These are phyloP conservation scores for Yarrowia osloensis DNA, from an alignment of 805 yeast genomes.

Conservation along the genomic window DNA sequence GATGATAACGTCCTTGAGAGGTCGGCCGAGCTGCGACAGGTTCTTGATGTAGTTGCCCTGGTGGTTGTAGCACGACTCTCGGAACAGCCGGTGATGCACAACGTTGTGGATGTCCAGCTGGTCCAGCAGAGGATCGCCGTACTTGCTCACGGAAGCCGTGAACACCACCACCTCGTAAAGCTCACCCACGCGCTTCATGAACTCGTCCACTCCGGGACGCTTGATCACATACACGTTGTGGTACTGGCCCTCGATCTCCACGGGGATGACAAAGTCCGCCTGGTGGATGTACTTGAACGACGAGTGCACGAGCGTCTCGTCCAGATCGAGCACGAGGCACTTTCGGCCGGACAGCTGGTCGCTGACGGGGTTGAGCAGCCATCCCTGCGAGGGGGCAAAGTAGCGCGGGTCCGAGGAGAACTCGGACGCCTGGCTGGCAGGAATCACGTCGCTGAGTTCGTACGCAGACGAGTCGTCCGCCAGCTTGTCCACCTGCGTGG, in stretches of 20 bases:
- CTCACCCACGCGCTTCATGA: slow-evolving; percentile 77
- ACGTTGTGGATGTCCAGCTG: slow-evolving; percentile 74
- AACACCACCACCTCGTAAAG: slow-evolving; percentile 93
- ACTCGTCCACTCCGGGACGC: slow-evolving; percentile 97
- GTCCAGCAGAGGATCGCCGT: slow-evolving; percentile 93
- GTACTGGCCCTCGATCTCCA: slow-evolving; percentile 87
- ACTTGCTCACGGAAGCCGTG: slow-evolving; percentile 93
- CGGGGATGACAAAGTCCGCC: slow-evolving; percentile 96
- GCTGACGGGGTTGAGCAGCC: slow-evolving; percentile 54
- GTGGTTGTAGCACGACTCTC: slow-evolving; percentile 91
- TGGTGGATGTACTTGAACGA: slow-evolving; percentile 88
- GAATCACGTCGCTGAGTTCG: slow-evolving; percentile 23
- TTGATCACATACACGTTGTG: slow-evolving; percentile 96
- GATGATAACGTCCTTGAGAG: slow-evolving; percentile 79
- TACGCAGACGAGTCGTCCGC: slow-evolving; percentile 23
- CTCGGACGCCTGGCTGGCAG: neutral
- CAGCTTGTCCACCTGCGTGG: slow-evolving; percentile 6
- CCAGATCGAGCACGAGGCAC: slow-evolving; percentile 87
- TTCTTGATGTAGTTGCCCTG: slow-evolving; percentile 95
- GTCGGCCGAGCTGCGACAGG: slow-evolving; percentile 91
- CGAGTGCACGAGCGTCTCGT: slow-evolving; percentile 95
- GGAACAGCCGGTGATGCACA: slow-evolving; percentile 86
- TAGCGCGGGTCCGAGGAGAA: slow-evolving; percentile 25
- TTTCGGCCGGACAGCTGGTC: slow-evolving; percentile 61
- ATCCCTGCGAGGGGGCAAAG: slow-evolving; percentile 23